A percentile compares a stretch with the other conserved stretches of the same genome.
These are phyloP conservation scores for Buxus sempervirens DNA, from an alignment of 164 flowering plant genomes.

Conservation along the genomic window DNA sequence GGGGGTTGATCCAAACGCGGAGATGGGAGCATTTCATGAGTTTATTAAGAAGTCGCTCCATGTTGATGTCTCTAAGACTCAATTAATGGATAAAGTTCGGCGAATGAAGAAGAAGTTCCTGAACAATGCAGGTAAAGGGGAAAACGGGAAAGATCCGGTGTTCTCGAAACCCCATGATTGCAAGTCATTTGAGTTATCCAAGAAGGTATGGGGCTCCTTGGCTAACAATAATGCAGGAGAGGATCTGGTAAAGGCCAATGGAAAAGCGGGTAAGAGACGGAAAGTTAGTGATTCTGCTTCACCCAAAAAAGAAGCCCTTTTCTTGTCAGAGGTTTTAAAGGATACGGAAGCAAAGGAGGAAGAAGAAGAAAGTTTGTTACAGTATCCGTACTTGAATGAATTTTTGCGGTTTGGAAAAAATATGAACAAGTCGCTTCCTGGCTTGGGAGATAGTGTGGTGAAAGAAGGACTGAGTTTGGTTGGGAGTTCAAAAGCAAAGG, in stretches of 20 bases:
- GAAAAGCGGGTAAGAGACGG: slow-evolving; percentile 8
- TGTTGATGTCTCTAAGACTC: slow-evolving; percentile 16
- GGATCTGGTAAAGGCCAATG: background rate
- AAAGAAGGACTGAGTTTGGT: slow-evolving; percentile 13
- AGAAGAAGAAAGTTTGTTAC: background rate
- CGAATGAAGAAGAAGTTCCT: slow-evolving; percentile 42
- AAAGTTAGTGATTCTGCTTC: slow-evolving; percentile 1
- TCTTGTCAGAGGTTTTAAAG: background rate
- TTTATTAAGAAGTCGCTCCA: slow-evolving; percentile 27
- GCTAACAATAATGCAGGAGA: slow-evolving; percentile 3
- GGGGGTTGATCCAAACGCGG: slow-evolving; percentile 22
- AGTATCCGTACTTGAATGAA: slow-evolving; percentile 9
- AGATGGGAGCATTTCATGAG: slow-evolving; percentile 27
- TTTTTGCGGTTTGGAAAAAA: background rate
- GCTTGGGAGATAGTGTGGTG: background rate
- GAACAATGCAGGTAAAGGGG: slow-evolving; percentile 19
- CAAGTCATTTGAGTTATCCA: slow-evolving; percentile 29
- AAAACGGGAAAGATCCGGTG: slow-evolving; percentile 22
- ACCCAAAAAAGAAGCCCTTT: background rate
- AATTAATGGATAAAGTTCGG: slow-evolving; percentile 35
- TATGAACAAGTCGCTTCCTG: background rate
- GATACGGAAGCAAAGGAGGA: background rate
- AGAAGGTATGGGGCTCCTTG: slow-evolving; percentile 40
- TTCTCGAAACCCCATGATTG: slow-evolving; percentile 40
- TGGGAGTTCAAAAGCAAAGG: slow-evolving; percentile 23